A percentile compares a stretch with the other conserved stretches of the same genome.
Conservation (phyloP, 208 protist genomes). For the Leishmania tropica region DNA sequence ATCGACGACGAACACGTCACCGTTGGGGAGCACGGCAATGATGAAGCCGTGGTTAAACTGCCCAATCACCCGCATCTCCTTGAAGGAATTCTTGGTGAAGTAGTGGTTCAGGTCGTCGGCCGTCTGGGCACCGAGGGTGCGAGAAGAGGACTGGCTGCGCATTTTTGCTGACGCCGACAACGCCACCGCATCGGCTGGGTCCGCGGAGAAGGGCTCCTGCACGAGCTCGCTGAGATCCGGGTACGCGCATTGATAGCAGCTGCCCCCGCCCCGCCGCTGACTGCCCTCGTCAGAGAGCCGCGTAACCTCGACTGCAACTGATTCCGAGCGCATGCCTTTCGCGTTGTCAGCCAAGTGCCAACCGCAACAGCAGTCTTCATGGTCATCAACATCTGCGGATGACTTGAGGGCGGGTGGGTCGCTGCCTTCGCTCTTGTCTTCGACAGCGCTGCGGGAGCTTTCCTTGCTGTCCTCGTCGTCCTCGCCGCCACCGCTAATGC, state of each 20-base stretch:
- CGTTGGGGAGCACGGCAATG: slow-evolving; percentile 61
- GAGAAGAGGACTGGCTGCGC: background rate
- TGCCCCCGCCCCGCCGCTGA: slow-evolving; percentile 31
- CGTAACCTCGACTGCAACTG: background rate
- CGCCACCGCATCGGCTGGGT: too few relatives aligned
- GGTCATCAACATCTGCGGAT: background rate
- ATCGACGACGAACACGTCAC: slow-evolving; percentile 93
- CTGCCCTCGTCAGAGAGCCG: slow-evolving; percentile 46
- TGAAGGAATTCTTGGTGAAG: slow-evolving; percentile 87
- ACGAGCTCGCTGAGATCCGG: slow-evolving; percentile 34
- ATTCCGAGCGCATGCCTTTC: background rate
- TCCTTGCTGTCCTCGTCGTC: background rate
- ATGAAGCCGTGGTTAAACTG: slow-evolving; percentile 97
- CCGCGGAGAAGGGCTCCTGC: slow-evolving; percentile 3
- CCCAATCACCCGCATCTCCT: slow-evolving; percentile 88
- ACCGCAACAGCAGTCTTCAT: background rate
- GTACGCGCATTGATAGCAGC: slow-evolving; percentile 33
- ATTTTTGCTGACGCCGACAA: background rate
- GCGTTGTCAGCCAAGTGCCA: background rate
- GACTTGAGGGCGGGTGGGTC: background rate
- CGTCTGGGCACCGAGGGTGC: slow-evolving; percentile 56
- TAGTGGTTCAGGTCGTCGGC: slow-evolving; percentile 61
- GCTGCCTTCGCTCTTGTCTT: background rate
- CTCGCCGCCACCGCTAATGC: background rate
- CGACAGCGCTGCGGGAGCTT: background rate